These are phyloP conservation scores for Polytrichum commune DNA, from an alignment of 225 moss, liverwort and hornwort genomes.

Conservation along the genomic window DNA sequence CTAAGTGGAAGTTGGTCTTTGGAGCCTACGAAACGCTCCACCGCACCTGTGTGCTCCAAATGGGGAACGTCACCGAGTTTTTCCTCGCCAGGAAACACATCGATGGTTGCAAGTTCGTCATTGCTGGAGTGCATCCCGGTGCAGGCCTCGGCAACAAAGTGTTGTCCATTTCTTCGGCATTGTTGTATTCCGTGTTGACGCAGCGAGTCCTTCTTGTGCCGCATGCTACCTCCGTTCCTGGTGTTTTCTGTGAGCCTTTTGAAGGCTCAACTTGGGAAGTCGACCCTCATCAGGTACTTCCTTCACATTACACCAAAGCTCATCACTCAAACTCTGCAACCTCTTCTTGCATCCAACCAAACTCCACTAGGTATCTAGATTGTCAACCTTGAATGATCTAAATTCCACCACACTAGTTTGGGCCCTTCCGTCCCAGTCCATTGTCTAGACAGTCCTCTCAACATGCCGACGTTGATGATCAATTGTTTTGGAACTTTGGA, in stretches of 20 bases:
- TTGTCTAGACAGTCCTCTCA: too few relatives aligned
- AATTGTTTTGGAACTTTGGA: too few relatives aligned
- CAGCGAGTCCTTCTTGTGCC: constrained; percentile 37
- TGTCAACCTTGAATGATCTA: too few relatives aligned
- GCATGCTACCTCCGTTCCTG: constrained; percentile 5
- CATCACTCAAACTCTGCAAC: too few relatives aligned
- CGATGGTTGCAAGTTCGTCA: constrained; percentile 32
- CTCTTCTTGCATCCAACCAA: too few relatives aligned
- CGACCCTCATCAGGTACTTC: constrained; percentile 10
- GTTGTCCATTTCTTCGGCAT: constrained; percentile 17
- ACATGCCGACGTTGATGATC: too few relatives aligned
- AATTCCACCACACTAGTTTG: too few relatives aligned
- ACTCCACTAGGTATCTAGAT: too few relatives aligned
- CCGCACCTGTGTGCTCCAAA: constrained; percentile 29
- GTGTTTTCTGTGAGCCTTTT: constrained; percentile 34
- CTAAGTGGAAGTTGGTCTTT: constrained; percentile 37
- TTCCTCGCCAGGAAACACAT: constrained; percentile 9
- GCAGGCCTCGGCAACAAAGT: constrained; percentile 40
- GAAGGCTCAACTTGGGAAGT: constrained; percentile 36
- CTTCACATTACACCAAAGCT: neutral
- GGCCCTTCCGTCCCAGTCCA: too few relatives aligned
- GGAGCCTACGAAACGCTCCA: constrained; percentile 31
- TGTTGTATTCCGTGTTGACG: constrained; percentile 41
- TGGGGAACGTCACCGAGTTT: constrained; percentile 20
- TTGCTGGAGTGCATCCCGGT: constrained; percentile 15